Base-by-base conservation (phyloP, 164 flowering plant species). In the Chloranthus sessilifolius region DNA sequence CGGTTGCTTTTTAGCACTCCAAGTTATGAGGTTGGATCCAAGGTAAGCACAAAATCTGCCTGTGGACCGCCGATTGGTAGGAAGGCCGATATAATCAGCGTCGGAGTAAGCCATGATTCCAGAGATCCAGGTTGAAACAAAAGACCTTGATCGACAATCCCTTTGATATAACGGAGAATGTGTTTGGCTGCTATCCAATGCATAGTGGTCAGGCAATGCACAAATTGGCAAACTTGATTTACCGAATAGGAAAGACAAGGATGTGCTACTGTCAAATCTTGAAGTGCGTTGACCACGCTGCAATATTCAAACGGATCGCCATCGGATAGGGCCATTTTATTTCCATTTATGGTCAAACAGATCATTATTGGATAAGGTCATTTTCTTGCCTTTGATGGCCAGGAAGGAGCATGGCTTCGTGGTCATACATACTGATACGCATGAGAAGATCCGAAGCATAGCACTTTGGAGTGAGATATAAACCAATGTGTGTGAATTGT, bases 1-100 rank as follows among this genome's bases (percentile, higher is more conserved):
- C 7, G 7, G 31, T 24, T 45, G 49, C 9, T 45, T 45, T 31
- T 45, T 45, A 16, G 49, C 49, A 12, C 31, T 9, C 30, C 49
- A 45, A 3, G 31, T 10, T n/a, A 45, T 28, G 11, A 45, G 49
- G 30, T 12, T n/a, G 2, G 31, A 16, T 2, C 49, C 49, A 24
- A 45, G 5, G 8, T 12, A 28, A 1, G 26, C 31, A 25, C 49
- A 4, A 45, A 25, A 45, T 3, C 4, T 0, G 0, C 15, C 26
- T 5, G 34, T 45, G 7, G 49, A 43, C 3, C 28, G 26, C 9
- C 47, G 24, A 43, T 43, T 25, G 14, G 19, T 25, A 21, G 26
- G 47, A 6, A 7, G 0, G 4, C 2, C 28, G 6, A 5, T 17
- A 5, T 25, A 43, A 43, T 43, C 28, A 7, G 47, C 11, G 14